Base-by-base conservation (phyloP, 805 yeast species). In the Kuraishia floccosa region DNA sequence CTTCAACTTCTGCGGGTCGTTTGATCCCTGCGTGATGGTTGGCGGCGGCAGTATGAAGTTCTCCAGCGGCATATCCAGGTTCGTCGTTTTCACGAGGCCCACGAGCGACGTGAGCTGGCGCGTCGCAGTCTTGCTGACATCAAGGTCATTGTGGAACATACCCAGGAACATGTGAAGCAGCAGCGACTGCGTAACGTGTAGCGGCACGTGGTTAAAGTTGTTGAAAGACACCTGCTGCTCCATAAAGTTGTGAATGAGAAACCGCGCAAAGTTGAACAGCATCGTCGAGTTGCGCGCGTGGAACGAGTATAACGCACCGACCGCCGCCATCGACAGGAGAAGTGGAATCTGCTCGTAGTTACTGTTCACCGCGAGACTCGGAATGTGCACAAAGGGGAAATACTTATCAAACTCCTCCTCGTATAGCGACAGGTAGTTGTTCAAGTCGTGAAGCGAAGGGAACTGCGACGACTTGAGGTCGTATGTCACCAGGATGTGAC, bases 291-390 rank as follows among this genome's bases (percentile, higher is more conserved):
- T 82, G 23, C 76, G 57, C 20, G 85, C 80, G 44, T 81, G 86
- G 54, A 80, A 84, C 0, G 84, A 73, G 45, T 82, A 84, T 15
- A 87, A 62, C 0, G 96, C 94, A 26, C 97, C 97, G 35, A 87
- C 72, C 11, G 94, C 78, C 1, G 91, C 80, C 70, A 86, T 80
- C 3, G 93, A 73, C 33, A 86, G 58, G 5, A 84, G 49, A 28
- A 87, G 61, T 2, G 94, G 87, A 31, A 68, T 60, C 46, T 63
- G 58, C 46, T 74, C 50, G 48, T 75, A 51, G 53, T 65, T 47
- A 49, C 65, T 56, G 60, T 57, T 58, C 17, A 49, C 65, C 29
- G 58, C 54, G 37, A 71, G 63, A 30, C 68, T 68, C 14, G 83
- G 82, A 28, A 80, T 56, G 53, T 86, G 95, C 39, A 87, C 71